Base-by-base conservation (phyloP, 176 grass and related monocot genomes). In the Bonia amplexicaulis region DNA sequence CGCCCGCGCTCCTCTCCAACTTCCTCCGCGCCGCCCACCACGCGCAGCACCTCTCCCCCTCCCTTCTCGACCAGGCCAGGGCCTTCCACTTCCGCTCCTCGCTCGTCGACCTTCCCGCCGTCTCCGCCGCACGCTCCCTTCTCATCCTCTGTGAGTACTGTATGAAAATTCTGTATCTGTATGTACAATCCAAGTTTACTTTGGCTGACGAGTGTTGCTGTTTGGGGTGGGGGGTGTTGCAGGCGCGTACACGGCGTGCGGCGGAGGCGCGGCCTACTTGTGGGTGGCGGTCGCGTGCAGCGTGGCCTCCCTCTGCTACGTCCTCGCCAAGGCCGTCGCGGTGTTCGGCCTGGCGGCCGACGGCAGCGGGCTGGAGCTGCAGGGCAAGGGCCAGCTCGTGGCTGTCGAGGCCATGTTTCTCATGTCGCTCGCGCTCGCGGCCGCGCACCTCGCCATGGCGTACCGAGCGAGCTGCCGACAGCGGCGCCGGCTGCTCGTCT, bases 401-500 rank as follows among this genome's bases (percentile, higher is more conserved):
- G 93, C 87, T 4, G 85, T 95, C 2, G 89, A 93, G 85, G 96
- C 93, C 76, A 76, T 95, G 91, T 95, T 98, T 79, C 71, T 98
- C 85, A 60, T 76, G 23, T 98, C 96, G 41, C 17, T 98, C 33
- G 71, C 93, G 20, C 85, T 98, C 65, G 93, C 96, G 42, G 62
- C 79, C 31, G 96, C 96, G 1, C 96, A 98, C 90, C 48, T 98
- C 57, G 91, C 85, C 71, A 90, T 92, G 72, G 96, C 96, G 0
- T 98, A 95, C 81, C 91, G 96, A 39, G 89, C 96, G 3, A 90
- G 80, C 66, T 93, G 89, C 87, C 77, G 91, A 55, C 89, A 98
- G 91, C 84, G 90, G 9, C 85, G 93, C 0, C 92, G 94, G 45
- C 57, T 98, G 22, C 90, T 98, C 65, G 91, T 98, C 68, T 98